phyloP scores from a whole-genome alignment of 2,329 filamentous ascomycete genomes.

The Annulohypoxylon truncatum region DNA sequence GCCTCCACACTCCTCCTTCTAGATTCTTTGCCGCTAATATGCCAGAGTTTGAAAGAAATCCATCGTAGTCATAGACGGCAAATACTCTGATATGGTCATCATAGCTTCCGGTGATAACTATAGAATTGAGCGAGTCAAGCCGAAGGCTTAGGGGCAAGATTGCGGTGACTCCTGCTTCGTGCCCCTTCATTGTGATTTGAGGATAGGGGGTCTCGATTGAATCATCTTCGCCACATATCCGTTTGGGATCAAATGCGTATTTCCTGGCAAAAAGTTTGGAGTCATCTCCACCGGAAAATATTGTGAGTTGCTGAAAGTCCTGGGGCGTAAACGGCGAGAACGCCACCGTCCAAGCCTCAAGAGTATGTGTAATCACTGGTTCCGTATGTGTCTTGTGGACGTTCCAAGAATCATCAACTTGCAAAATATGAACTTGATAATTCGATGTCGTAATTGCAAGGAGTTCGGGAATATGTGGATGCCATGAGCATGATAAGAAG shows the following conservation, averaged over 20 bases:
- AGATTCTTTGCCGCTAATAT: conserved; percentile 74
- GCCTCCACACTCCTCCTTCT: conserved; percentile 86
- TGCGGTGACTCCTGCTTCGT: conserved; percentile 87
- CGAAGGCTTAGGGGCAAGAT: conserved; percentile 75
- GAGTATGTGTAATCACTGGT: conserved; percentile 60
- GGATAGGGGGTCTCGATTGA: conserved; percentile 40
- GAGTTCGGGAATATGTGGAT: conserved; percentile 65
- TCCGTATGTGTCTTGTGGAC: conserved; percentile 51
- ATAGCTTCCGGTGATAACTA: conserved; percentile 89
- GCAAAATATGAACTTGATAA: conserved; percentile 70
- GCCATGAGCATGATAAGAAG: conserved; percentile 80
- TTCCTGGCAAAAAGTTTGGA: conserved; percentile 65
- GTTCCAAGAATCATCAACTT: conserved; percentile 57
- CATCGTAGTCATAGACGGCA: conserved; percentile 57
- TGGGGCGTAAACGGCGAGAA: conserved; percentile 58
- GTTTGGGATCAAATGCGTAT: conserved; percentile 43
- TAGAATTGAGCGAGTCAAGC: conserved; percentile 57
- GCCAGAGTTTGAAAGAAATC: conserved; percentile 56
- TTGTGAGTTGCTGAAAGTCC: conserved; percentile 48
- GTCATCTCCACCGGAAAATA: conserved; percentile 83
- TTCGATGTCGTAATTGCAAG: conserved; percentile 79
- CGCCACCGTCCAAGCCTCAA: conserved; percentile 81
- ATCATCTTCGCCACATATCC: conserved; percentile 28
- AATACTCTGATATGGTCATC: conserved; percentile 84
- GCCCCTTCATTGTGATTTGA: conserved; percentile 60